Evolutionary conservation across 148 eudicot species (phyloP).

Genomic region (Arctostaphylos glauca): DNA sequence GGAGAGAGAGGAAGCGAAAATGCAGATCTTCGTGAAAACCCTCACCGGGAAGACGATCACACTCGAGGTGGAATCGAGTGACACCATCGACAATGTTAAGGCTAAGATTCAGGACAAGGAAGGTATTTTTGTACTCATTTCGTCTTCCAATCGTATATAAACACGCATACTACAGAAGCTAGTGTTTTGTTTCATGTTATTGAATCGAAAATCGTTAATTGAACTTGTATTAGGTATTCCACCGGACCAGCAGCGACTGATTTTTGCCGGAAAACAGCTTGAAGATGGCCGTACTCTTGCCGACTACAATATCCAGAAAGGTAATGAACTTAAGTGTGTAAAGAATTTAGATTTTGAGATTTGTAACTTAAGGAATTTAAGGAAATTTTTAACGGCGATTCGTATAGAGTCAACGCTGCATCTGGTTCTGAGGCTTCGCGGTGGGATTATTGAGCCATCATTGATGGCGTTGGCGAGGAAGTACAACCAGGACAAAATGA

Average conservation of each 20-base stretch:
- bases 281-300: slow-evolving; percentile 48
- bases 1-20: slow-evolving; percentile 1
- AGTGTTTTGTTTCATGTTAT: neutral
- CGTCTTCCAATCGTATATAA: neutral
- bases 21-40: slow-evolving; percentile 43
- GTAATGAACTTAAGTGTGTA: neutral
- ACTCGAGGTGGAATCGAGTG: slow-evolving; percentile 34
- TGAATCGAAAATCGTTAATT: neutral
- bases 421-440: slow-evolving; percentile 57
- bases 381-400: neutral
- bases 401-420: slow-evolving; percentile 53
- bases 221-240: slow-evolving; percentile 28
- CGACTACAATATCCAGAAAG: slow-evolving; percentile 45
- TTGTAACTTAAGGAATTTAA: neutral
- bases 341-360: neutral
- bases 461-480: slow-evolving; percentile 59
- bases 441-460: slow-evolving; percentile 58
- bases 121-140: slow-evolving; percentile 6
- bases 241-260: slow-evolving; percentile 46
- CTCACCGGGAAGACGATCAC: slow-evolving; percentile 37
- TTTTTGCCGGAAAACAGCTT: slow-evolving; percentile 48
- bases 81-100: slow-evolving; percentile 36
- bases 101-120: slow-evolving; percentile 36
- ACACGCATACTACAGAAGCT: no score
- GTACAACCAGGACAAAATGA: slow-evolving; percentile 61